These are phyloP conservation scores for Fusarium keratoplasticum DNA, from an alignment of 2,329 filamentous ascomycete genomes.

Conservation along the genomic window DNA sequence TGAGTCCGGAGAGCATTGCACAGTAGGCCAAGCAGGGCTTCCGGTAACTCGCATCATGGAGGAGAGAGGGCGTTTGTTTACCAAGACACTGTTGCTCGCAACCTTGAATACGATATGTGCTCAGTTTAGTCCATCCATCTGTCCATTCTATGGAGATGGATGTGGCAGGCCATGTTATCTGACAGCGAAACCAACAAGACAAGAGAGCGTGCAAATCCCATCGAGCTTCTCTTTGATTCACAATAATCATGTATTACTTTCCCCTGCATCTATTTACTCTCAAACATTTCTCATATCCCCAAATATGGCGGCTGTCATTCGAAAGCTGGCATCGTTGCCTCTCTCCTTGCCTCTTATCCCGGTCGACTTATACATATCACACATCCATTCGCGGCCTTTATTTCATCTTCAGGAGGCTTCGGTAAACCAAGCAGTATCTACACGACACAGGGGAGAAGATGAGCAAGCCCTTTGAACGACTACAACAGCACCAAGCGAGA, in stretches of 20 bases:
- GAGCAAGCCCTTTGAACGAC: background rate
- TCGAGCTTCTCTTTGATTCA: constrained; percentile 15
- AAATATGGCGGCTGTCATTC: constrained; percentile 5
- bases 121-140: background rate
- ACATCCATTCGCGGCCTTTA: constrained; percentile 16
- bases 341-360: constrained; percentile 17
- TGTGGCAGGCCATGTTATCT: background rate
- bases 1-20: constrained; percentile 84
- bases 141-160: background rate
- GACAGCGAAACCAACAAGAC: constrained; percentile 8
- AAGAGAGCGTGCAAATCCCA: constrained; percentile 1
- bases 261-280: constrained; percentile 24
- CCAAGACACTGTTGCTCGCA: background rate
- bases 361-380: constrained; percentile 10
- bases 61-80: background rate
- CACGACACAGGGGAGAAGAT: constrained; percentile 11
- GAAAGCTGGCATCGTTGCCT: constrained; percentile 31
- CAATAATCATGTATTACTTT: constrained; percentile 40
- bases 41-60: constrained; percentile 6
- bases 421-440: constrained; percentile 9
- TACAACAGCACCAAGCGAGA: background rate
- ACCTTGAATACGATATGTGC: background rate
- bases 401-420: background rate
- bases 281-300: constrained; percentile 17
- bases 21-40: constrained; percentile 48